A percentile compares a stretch with the other conserved stretches of the same genome.
Evolutionary conservation across 352 stramenopile species (phyloP).

Genomic region (Blastocystis sp.): DNA sequence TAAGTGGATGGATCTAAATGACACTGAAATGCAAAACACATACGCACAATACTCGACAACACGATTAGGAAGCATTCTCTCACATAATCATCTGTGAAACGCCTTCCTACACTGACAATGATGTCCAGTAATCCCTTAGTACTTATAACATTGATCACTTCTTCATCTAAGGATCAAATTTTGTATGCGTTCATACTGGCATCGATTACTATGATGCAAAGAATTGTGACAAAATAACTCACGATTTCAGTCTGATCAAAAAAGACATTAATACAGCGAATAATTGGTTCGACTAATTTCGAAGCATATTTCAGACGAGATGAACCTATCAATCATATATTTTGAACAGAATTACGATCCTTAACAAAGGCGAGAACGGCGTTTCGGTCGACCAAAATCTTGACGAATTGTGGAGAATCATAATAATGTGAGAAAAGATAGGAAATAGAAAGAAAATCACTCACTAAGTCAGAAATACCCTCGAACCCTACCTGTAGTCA

Average conservation of each 20-base stretch:
- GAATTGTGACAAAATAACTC: slow-evolving; percentile 17
- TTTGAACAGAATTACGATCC: background rate
- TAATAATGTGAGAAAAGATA: slow-evolving; percentile 43
- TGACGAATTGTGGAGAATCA: background rate
- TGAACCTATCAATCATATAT: background rate
- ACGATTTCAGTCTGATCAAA: background rate
- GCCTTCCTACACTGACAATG: background rate
- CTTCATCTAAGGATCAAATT: background rate
- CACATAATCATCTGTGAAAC: background rate
- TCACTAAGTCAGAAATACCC: background rate
- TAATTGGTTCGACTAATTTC: background rate
- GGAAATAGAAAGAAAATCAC: slow-evolving; percentile 8
- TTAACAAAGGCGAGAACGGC: background rate
- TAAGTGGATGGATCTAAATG: background rate
- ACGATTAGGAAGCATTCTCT: background rate
- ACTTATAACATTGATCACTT: background rate
- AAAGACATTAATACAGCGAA: slow-evolving; percentile 7
- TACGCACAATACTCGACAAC: background rate
- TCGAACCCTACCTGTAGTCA: background rate
- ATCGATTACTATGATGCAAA: background rate
- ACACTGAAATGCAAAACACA: background rate
- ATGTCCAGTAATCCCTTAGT: background rate
- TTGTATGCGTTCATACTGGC: background rate
- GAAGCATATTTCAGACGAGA: background rate
- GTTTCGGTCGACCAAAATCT: background rate